Evolutionary conservation across 2,329 filamentous ascomycete genomes (phyloP).

Genomic region (Pseudogymnoascus sp.): DNA sequence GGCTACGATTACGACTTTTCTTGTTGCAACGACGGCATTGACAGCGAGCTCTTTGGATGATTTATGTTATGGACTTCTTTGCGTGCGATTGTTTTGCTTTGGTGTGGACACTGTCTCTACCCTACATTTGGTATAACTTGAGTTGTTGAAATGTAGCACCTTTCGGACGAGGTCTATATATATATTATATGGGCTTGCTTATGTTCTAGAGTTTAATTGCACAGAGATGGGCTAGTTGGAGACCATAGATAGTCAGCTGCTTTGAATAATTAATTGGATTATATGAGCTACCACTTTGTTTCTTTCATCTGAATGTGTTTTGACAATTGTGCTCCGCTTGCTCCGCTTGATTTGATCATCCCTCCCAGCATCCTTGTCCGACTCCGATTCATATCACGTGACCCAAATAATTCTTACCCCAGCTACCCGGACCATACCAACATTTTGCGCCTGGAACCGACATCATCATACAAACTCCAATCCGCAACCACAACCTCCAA

Average conservation of each 20-base stretch:
- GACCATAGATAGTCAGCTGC: background rate
- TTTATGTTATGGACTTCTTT: background rate
- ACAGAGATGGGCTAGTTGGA: background rate
- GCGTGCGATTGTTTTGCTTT: background rate
- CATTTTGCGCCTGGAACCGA: background rate
- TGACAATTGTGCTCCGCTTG: background rate
- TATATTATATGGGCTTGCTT: background rate
- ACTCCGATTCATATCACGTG: background rate
- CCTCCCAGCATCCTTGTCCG: too few relatives aligned
- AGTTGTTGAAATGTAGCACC: background rate
- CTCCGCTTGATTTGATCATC: too few relatives aligned
- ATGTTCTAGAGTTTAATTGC: background rate
- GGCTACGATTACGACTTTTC: background rate
- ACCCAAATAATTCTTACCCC: background rate
- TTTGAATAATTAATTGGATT: slow-evolving; percentile 2
- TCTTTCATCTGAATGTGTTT: background rate
- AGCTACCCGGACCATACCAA: background rate
- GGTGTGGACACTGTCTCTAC: background rate
- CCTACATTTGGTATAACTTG: background rate
- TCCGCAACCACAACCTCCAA: background rate
- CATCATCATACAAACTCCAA: background rate
- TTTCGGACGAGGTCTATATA: background rate
- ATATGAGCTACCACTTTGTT: background rate
- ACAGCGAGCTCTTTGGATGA: background rate
- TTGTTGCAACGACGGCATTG: background rate